Conservation (phyloP, 2,329 filamentous ascomycete genomes). For the Helotiales sp. region DNA sequence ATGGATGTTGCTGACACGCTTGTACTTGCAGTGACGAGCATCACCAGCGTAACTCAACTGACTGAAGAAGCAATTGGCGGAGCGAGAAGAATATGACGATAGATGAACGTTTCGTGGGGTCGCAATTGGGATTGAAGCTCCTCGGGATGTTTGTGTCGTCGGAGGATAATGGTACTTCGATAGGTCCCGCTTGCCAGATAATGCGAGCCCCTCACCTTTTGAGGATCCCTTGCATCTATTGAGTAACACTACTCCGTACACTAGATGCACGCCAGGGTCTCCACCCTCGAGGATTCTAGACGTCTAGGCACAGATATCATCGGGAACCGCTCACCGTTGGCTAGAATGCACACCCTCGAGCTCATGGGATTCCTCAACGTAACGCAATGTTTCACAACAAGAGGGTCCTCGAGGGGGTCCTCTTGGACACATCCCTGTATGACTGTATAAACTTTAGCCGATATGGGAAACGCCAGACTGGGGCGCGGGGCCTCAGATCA, state of each 20-base stretch:
- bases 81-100: not conserved
- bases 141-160: no score
- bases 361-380: not conserved
- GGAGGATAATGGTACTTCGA: no score
- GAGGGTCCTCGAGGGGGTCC: no score
- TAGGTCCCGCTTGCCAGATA: not conserved
- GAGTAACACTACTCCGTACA: not conserved
- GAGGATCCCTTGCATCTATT: not conserved
- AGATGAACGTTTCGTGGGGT: not conserved
- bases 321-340: not conserved
- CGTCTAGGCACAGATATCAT: not conserved
- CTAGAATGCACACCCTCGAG: not conserved
- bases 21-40: not conserved
- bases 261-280: no score
- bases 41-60: not conserved
- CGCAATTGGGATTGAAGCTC: not conserved
- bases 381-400: not conserved
- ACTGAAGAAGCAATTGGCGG: not conserved
- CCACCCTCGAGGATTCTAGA: not conserved
- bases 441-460: not conserved
- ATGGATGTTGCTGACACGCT: not conserved
- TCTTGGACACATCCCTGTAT: not conserved
- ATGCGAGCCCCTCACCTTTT: constrained; percentile 2
- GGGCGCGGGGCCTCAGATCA: not conserved
- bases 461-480: not conserved